A percentile compares a stretch with the other conserved stretches of the same genome.
Conservation (phyloP, 2,329 filamentous ascomycete genomes). For the Ceratocystis eucalypticola region DNA sequence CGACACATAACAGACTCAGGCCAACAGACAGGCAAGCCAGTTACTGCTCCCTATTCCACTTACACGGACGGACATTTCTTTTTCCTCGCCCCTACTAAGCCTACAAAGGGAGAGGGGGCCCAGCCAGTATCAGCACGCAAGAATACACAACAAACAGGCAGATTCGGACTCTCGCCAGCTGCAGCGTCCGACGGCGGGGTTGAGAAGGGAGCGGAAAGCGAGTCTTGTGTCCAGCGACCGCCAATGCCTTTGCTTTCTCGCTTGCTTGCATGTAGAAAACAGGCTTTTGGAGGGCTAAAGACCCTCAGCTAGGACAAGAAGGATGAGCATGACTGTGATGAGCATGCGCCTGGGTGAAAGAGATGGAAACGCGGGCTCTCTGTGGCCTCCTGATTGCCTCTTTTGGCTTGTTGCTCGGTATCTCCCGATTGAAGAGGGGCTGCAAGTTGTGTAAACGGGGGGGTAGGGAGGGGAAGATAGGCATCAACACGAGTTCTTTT, state of each 20-base stretch:
- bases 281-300: not conserved
- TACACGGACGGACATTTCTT: too few species aligned
- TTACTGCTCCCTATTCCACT: too few species aligned
- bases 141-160: not conserved
- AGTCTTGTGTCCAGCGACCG: not conserved
- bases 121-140: not conserved
- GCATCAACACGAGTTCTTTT: too few species aligned
- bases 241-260: too few species aligned
- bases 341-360: too few species aligned
- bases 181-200: not conserved
- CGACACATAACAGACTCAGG: not conserved
- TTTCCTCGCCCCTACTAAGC: not conserved
- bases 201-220: not conserved
- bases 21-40: not conserved
- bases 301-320: not conserved
- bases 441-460: not conserved
- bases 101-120: not conserved
- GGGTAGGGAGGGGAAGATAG: too few species aligned
- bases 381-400: not conserved
- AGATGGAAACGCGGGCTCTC: too few species aligned
- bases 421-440: not conserved
- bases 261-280: not conserved
- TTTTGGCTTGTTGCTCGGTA: not conserved
- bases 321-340: not conserved
- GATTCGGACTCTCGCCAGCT: conserved; percentile 2